Percentiles rank a stretch among this genome's conserved stretches.
Evolutionary conservation across 1,139 yeast species (phyloP).

Genomic region (Hemisphaericaspora lyxosophila): DNA sequence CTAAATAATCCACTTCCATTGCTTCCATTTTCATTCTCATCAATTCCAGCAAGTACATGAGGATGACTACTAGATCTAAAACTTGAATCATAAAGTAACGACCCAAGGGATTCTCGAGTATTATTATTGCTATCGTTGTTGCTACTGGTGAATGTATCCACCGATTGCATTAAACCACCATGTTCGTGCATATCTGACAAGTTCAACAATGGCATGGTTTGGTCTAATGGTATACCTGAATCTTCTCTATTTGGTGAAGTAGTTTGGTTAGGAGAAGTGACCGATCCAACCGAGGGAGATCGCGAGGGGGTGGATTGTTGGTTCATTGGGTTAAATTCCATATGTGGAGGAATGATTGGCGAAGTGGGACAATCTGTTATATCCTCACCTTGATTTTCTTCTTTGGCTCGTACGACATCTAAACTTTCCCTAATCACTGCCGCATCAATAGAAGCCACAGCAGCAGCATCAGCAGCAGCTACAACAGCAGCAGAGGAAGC

Average conservation of each 20-base stretch:
- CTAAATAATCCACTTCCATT: conserved; percentile 4
- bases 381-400: conserved; percentile 17
- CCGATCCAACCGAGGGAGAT: conserved; percentile 18
- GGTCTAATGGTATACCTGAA: conserved; percentile 31
- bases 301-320: conserved; percentile 12
- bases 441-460: neutral
- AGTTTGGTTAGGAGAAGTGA: conserved; percentile 5
- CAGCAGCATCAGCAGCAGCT: neutral
- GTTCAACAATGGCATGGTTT: conserved; percentile 39
- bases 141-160: too few relatives aligned
- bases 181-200: conserved; percentile 18
- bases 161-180: too few relatives aligned
- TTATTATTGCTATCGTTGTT: too few relatives aligned
- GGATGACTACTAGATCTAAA: too few relatives aligned
- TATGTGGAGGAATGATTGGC: conserved; percentile 11
- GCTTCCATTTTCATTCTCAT: conserved; percentile 13
- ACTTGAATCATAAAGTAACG: conserved; percentile 27
- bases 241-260: conserved; percentile 21
- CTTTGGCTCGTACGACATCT: conserved; percentile 1
- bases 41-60: too few relatives aligned
- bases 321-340: neutral
- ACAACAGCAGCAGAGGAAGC: neutral
- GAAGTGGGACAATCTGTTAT: conserved; percentile 17
- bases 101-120: conserved; percentile 29
- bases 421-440: neutral